phyloP scores from a whole-genome alignment of 176 grass and related monocot species.

The Neostapfia colusana region DNA sequence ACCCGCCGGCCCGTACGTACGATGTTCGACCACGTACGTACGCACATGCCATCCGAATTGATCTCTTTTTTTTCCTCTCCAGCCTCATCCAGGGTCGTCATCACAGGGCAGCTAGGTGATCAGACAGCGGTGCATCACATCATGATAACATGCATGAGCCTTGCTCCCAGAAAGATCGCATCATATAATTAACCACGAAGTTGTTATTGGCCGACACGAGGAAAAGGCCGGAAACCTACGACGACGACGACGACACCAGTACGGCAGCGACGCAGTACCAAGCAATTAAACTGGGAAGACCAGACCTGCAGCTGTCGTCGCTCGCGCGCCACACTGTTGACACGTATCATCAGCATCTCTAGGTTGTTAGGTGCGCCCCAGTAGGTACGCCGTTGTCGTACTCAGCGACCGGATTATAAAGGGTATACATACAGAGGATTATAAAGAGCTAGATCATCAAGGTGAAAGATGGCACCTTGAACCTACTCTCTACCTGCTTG shows the following conservation, averaged over 20 bases:
- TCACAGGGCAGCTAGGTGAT: background rate
- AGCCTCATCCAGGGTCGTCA: background rate
- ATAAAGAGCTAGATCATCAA: too few species aligned
- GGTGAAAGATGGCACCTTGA: too few species aligned
- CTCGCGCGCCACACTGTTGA: background rate
- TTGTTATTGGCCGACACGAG: background rate
- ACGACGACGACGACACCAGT: slow-evolving; percentile 9
- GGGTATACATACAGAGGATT: too few species aligned
- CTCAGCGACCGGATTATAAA: background rate
- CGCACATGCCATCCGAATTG: too few species aligned
- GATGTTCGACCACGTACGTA: too few species aligned
- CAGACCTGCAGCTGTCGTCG: slow-evolving; percentile 25
- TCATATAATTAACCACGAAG: background rate
- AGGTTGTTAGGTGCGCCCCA: background rate
- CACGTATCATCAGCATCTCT: slow-evolving; percentile 17
- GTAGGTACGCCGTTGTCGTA: slow-evolving; percentile 29
- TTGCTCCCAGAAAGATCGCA: background rate
- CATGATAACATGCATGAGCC: too few species aligned
- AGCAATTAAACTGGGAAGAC: slow-evolving; percentile 37
- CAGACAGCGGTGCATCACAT: background rate
- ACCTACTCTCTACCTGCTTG: too few species aligned
- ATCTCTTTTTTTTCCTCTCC: background rate
- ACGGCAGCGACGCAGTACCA: slow-evolving; percentile 8
- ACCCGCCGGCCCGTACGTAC: too few species aligned
- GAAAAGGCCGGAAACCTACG: background rate